A percentile compares a stretch with the other conserved stretches of the same genome.
These are phyloP conservation scores for Cotoneaster glaucophyllus DNA, from an alignment of 306 rosid species.

Conservation along the genomic window DNA sequence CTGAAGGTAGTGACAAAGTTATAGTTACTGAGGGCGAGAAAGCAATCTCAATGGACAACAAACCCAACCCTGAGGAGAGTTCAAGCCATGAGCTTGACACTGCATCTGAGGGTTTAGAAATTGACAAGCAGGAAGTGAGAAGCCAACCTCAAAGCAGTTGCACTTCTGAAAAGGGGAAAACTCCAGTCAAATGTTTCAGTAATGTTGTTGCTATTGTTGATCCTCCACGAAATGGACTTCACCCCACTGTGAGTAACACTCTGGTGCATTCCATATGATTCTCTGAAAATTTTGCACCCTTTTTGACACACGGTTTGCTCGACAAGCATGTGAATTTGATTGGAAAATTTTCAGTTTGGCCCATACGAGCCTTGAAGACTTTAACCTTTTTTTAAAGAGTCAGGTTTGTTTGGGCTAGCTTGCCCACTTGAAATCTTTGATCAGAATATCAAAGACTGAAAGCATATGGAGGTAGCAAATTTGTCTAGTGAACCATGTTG, in stretches of 20 bases:
- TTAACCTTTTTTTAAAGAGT: too few relatives aligned
- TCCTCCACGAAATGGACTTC: conserved; percentile 95
- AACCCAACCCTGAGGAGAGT: conserved; percentile 24
- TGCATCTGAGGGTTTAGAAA: conserved; percentile 34
- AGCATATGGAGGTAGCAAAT: neutral
- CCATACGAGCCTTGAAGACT: neutral
- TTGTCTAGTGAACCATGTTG: neutral
- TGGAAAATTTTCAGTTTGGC: neutral
- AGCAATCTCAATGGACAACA: conserved; percentile 7
- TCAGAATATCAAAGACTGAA: neutral
- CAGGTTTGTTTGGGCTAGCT: neutral
- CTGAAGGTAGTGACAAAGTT: conserved; percentile 28
- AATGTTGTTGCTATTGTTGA: conserved; percentile 94
- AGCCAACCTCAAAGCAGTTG: conserved; percentile 28
- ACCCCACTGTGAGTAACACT: conserved; percentile 71
- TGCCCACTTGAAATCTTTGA: neutral
- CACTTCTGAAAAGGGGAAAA: conserved; percentile 37
- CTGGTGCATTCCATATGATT: neutral
- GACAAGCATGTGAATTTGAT: neutral
- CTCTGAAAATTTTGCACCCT: neutral
- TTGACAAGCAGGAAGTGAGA: conserved; percentile 26
- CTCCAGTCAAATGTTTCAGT: conserved; percentile 41
- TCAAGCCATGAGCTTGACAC: conserved; percentile 29
- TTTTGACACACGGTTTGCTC: neutral
- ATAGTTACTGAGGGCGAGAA: conserved; percentile 19